Conservation (phyloP, 306 rosid genomes). For the Malus fusca region DNA sequence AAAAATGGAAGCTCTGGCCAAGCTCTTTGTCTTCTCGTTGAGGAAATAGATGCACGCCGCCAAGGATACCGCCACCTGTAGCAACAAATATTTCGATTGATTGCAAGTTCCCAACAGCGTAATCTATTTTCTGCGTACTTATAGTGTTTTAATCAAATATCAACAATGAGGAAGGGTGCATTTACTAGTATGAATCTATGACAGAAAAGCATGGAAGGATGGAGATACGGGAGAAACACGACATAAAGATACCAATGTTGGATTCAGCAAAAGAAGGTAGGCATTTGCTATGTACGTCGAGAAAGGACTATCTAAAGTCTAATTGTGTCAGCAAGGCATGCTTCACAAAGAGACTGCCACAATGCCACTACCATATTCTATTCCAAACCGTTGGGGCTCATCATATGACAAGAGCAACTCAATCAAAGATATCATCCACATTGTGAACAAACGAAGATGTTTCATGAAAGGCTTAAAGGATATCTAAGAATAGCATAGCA, state of each 20-base stretch:
- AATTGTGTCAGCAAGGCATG: background rate
- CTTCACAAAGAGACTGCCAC: background rate
- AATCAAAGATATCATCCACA: background rate
- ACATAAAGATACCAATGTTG: background rate
- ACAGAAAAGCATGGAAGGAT: background rate
- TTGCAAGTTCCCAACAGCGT: background rate
- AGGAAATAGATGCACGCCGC: slow-evolving; percentile 97
- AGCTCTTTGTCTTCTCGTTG: slow-evolving; percentile 87
- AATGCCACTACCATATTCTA: background rate
- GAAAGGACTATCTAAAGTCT: background rate
- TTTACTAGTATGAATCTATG: background rate
- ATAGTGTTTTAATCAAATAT: background rate
- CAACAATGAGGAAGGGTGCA: background rate
- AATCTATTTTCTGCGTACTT: background rate
- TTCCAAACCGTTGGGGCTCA: background rate
- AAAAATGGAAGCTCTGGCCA: slow-evolving; percentile 68
- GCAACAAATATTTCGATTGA: background rate
- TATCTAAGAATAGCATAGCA: background rate
- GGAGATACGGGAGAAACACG: background rate
- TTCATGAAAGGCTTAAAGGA: background rate
- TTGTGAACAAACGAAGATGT: background rate
- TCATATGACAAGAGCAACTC: background rate
- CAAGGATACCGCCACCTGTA: slow-evolving; percentile 87
- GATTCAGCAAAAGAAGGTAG: background rate
- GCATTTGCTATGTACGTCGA: background rate